Evolutionary conservation across 441 rosid genomes (phyloP), one percentile per base, ranked within the genome.

Genomic region (Pelargonium citronellum): DNA sequence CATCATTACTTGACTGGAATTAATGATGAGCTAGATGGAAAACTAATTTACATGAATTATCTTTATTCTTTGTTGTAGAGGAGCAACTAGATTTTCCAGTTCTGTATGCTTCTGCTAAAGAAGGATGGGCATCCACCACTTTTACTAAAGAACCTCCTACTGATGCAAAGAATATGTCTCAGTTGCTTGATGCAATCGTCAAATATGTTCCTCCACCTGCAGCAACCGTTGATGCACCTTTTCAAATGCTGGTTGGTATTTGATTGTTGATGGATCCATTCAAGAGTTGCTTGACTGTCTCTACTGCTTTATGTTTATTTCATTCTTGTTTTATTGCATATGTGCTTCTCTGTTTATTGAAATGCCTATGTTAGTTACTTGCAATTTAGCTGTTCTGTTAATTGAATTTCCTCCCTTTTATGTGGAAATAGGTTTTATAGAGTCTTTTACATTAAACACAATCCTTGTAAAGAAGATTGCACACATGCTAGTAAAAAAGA

Each of bases 31-130:
- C 3, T 78, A 63, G 3, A 71, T 66, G n/a, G 39, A 37, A 41
- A 43, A 8, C 20, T 75, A 57, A 57, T 43, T 53, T 66, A 64
- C 46, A 67, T 71, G 53, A 73, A 20, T 49, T 69, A 20, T 74
- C 51, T 51, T 30, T 5, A 71, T 20, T 71, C 62, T 71, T 68
- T 71, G 66, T 73, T 79, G 64, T 80, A 94, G 99, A 94, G 86
- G 94, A 91, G 81, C 99, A 94, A 75, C 87, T 91, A 47, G 99
- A 94, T 67, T 91, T 94, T 82, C 99, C 96, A 0, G 99, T 94
- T 74, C 91, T 94, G 57, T 91, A 94, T 89, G 99, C 99, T 78
- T 94, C 97, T 69, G 99, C 99, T 27, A 94, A 94, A 83, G 95
- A 94, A 87, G 97, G 99, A 70, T 94, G 96, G 99, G 94, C 97